phyloP scores from a whole-genome alignment of 257 asterid genomes.

The Pogostemon cablin region DNA sequence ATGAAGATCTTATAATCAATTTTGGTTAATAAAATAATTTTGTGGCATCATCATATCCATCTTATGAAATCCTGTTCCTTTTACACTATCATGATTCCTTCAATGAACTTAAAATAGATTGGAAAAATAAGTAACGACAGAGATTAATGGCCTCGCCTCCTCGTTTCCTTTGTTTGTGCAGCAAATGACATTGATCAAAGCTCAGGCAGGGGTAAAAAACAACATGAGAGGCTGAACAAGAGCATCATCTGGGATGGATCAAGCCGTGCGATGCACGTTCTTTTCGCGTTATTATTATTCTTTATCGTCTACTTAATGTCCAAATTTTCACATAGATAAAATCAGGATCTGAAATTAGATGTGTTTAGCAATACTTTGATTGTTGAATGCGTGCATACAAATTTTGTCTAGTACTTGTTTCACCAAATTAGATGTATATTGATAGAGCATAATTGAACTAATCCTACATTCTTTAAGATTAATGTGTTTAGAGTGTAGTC shows the following conservation, averaged over 20 bases:
- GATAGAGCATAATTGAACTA: not conserved
- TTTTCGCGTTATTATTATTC: constrained; percentile 64
- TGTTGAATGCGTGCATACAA: not conserved
- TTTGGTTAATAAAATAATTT: not conserved
- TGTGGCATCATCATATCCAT: not conserved
- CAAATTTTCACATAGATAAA: constrained; percentile 56
- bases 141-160: not conserved
- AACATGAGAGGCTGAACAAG: constrained; percentile 70
- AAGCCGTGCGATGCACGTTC: constrained; percentile 71
- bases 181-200: constrained; percentile 84
- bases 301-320: constrained; percentile 59
- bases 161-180: constrained; percentile 30
- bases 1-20: not conserved
- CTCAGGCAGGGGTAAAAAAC: constrained; percentile 80
- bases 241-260: constrained; percentile 72
- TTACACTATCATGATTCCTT: not conserved
- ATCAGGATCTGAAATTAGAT: not conserved
- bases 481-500: too few species aligned
- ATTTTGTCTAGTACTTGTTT: not conserved
- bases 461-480: not conserved
- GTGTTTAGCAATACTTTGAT: constrained; percentile 14
- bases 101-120: not conserved
- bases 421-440: not conserved
- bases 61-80: not conserved
- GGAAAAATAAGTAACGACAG: not conserved